phyloP scores from a whole-genome alignment of 2,329 filamentous ascomycete species.

The Orbilia quercus region DNA sequence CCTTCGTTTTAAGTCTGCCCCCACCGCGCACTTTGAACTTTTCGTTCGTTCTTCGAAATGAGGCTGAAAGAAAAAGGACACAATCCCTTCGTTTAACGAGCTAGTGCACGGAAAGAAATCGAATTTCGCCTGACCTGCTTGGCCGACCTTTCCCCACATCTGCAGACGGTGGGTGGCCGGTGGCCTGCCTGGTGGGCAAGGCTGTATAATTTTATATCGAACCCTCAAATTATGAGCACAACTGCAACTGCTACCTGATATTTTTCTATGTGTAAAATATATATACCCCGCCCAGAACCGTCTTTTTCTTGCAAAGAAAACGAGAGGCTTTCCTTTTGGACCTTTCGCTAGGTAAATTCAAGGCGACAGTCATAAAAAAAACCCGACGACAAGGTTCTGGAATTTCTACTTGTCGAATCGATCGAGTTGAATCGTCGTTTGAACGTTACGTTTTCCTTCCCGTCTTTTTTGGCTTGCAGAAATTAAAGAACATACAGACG shows the following conservation, averaged over 20 bases:
- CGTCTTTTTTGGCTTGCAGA: constrained; percentile 4
- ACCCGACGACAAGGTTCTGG: constrained; percentile 12
- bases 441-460: too few species aligned
- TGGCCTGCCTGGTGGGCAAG: constrained; percentile 27
- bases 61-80: constrained; percentile 45
- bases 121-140: constrained; percentile 27
- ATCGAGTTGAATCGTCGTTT: too few species aligned
- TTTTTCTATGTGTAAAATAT: constrained; percentile 15
- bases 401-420: too few species aligned
- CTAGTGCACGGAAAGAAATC: neutral
- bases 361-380: neutral
- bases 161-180: neutral
- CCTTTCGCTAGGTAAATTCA: too few species aligned
- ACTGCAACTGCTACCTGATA: neutral
- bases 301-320: neutral
- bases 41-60: neutral
- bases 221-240: neutral
- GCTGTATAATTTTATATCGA: constrained; percentile 37
- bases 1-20: constrained; percentile 33
- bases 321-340: neutral
- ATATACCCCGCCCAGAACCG: neutral
- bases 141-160: neutral
- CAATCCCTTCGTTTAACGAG: constrained; percentile 9
- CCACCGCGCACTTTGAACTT: neutral
- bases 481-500: too few species aligned